Evolutionary conservation across 768 basidiomycete genomes (phyloP), one percentile per base, ranked within the genome.

Genomic region (Gyrodon lividus): DNA sequence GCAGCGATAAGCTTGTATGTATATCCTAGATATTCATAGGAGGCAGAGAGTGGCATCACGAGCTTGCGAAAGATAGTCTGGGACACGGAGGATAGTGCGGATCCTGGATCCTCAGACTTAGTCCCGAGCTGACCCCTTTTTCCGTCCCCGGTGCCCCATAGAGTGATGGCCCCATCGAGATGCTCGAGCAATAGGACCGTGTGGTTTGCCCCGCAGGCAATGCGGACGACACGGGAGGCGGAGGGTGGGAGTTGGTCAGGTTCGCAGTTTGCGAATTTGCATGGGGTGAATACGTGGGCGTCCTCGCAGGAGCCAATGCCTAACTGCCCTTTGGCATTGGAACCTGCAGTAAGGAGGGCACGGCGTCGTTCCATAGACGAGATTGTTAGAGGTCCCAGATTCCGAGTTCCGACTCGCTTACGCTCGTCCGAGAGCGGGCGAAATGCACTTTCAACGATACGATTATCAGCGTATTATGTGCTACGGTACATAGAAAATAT

Each of bases 141-240:
- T 19, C 86, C 85, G 50, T 88, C 85, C 4, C 94, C 94, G 50
- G 81, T 81, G 0, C 84, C 90, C 82, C 89, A 91, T 5, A 94
- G 64, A 46, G 80, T 76, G 12, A 55, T 64, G 1, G 44, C 56
- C 12, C 63, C 65, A n/a, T 56, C 52, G 7, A 46, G 24, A 51
- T 74, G 71, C n/a, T 68, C 61, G 13, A 89, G 64, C 12, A 96
- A 75, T 6, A 83, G 64, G 0, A 96, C 66, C 0, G 92, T 86
- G 61, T 96, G 93, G 55, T 90, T 92, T 2, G 89, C 86, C 1
- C 93, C 88, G 42, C 78, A 79, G 1, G 79, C 80, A 56, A 96
- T 64, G 19, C 81, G 67, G 7, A 77, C 13, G 20, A 92, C 65
- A 40, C 59, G 55, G 30, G 50, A 41, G 20, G 66, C 48, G 39